These are phyloP conservation scores for Diospyros lotus DNA, from an alignment of 148 eudicot genomes.

Conservation along the genomic window DNA sequence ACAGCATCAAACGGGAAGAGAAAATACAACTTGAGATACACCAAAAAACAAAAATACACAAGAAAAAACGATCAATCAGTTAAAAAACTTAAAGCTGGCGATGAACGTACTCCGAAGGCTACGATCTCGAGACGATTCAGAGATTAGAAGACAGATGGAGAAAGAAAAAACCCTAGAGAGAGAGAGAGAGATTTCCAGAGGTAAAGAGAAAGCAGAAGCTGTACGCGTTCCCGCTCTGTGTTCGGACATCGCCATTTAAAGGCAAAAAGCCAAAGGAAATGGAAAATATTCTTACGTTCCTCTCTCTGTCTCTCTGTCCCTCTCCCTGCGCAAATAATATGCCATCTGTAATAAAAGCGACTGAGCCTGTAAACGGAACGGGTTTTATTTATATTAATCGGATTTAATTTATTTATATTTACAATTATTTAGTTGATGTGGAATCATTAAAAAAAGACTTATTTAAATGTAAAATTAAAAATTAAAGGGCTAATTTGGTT, in stretches of 20 bases:
- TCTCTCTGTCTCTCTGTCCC: background rate
- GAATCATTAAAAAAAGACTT: no score
- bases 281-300: background rate
- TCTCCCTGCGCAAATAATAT: background rate
- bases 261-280: background rate
- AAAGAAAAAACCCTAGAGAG: conserved; percentile 4
- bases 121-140: conserved; percentile 6
- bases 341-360: background rate
- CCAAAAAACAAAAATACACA: background rate
- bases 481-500: no score
- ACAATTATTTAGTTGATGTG: no score
- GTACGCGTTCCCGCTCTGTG: conserved; percentile 16
- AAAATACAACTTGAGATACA: background rate
- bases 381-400: no score
- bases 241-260: background rate
- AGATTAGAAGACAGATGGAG: background rate
- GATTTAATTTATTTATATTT: no score
- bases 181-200: conserved; percentile 1
- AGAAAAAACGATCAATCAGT: background rate
- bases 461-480: no score
- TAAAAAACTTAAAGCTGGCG: conserved; percentile 6
- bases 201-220: background rate
- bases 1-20: background rate
- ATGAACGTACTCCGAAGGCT: background rate
- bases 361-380: no score